Conservation (phyloP, 2,329 filamentous ascomycete species). For the Harringtonia lauricola region DNA sequence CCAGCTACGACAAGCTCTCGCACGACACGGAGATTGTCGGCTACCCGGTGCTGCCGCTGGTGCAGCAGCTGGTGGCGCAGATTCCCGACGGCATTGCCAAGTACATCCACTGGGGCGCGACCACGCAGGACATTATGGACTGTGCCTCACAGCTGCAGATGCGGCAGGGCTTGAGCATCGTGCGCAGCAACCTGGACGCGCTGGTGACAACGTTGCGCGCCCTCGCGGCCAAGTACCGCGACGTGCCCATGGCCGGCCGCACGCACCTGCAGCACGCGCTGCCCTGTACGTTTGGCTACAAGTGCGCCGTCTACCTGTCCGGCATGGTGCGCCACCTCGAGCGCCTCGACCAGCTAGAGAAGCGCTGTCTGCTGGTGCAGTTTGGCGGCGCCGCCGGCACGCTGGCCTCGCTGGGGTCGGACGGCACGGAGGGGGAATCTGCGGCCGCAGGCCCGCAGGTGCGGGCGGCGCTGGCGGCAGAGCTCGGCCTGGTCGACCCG, state of each 20-base stretch:
- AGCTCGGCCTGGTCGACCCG: constrained; percentile 35
- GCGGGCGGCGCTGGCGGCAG: constrained; percentile 33
- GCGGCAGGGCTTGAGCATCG: constrained; percentile 34
- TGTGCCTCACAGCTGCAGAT: constrained; percentile 41
- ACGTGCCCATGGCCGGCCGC: constrained; percentile 44
- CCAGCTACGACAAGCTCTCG: constrained; percentile 1
- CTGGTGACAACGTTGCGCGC: constrained; percentile 29
- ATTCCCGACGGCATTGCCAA: constrained; percentile 17
- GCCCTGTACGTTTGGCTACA: constrained; percentile 46
- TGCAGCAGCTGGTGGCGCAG: constrained; percentile 27
- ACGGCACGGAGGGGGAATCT: too few species aligned
- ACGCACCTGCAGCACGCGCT: constrained; percentile 47
- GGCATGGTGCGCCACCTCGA: constrained; percentile 35
- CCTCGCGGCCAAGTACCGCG: constrained; percentile 32
- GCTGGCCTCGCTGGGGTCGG: constrained; percentile 36
- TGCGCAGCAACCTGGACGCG: constrained; percentile 30
- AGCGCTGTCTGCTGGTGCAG: constrained; percentile 37
- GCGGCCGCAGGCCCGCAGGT: constrained; percentile 38
- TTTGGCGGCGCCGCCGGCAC: constrained; percentile 47
- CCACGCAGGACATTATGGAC: constrained; percentile 50
- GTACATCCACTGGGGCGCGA: constrained; percentile 48
- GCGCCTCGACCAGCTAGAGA: constrained; percentile 32
- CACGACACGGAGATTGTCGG: constrained; percentile 40
- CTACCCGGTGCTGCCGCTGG: constrained; percentile 40
- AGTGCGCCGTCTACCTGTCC: constrained; percentile 43